Evolutionary conservation across 2,329 filamentous ascomycete genomes (phyloP), one percentile per base, ranked within the genome.

Genomic region (Colletotrichum agaves): DNA sequence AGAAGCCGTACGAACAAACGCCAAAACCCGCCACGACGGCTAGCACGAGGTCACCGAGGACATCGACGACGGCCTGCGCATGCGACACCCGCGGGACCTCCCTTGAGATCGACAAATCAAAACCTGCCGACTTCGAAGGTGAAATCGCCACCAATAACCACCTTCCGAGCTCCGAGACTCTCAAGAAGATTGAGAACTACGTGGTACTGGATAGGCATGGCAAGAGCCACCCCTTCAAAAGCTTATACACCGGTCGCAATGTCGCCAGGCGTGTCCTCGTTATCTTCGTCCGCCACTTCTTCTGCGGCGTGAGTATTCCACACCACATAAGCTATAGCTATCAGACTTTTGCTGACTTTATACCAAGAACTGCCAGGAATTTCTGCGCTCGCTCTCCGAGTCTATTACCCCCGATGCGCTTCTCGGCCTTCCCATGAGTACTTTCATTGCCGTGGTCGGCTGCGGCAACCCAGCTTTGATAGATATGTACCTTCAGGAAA

Each of bases 271-370:
- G 88, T 3, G 87, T 92, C 31, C 82, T 94, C 35, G 78, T 93
- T 46, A 87, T 94, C 71, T 94, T 94, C 75, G 84, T 94, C 64
- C 86, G 92, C 49, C 91, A 94, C 79, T 94, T 94, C 78, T 93
- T 92, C 83, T 94, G 92, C 75, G 91, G 91, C 39, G 91, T 93
- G 83, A 77, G 90, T 84, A 7, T 37, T 11, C 41, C 39, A 12
- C 12, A 12, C 12, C 41, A 33, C 5, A 56, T 31, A 13, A 33
- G 8, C n/a, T 35, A 19, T 2, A 5, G 31, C 8, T 6, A 35
- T 23, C 57, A 55, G 31, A 49, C 56, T 33, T 11, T 12, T 35
- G 49, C 67, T 71, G 7, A 71, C 52, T 13, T 46, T n/a, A 8
- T 27, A 13, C n/a, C 31, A 71, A 93, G 90, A 91, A 90, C 77